A percentile compares a stretch with the other conserved stretches of the same genome.
Conservation (phyloP, 352 stramenopile genomes). For the Phytophthora rubi region DNA sequence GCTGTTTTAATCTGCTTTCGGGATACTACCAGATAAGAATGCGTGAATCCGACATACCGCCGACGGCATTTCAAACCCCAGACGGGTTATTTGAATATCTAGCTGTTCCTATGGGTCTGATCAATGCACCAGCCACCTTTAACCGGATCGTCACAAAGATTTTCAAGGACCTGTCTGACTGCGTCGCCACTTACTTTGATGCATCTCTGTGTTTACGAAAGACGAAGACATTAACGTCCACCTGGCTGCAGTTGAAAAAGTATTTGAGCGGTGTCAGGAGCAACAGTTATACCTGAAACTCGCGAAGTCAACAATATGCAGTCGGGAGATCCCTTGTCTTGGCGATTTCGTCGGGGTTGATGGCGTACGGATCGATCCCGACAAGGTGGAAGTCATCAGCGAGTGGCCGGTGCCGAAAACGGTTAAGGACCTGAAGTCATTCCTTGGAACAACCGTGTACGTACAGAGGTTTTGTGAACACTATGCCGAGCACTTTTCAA, state of each 20-base stretch:
- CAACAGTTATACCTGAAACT: slow-evolving; percentile 10
- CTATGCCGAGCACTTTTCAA: slow-evolving; percentile 4
- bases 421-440: slow-evolving; percentile 1
- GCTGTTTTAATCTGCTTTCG: slow-evolving; percentile 13
- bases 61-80: slow-evolving; percentile 8
- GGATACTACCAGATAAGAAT: slow-evolving; percentile 14
- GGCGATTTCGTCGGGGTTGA: slow-evolving; percentile 8
- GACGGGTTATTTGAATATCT: slow-evolving; percentile 3
- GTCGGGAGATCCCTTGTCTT: slow-evolving; percentile 7
- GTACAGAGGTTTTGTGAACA: neutral
- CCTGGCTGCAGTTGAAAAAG: neutral
- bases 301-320: slow-evolving; percentile 8
- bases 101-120: neutral
- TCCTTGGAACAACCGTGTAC: slow-evolving; percentile 4
- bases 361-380: slow-evolving; percentile 2
- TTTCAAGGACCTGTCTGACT: neutral
- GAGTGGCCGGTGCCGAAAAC: neutral
- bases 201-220: slow-evolving; percentile 2
- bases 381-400: slow-evolving; percentile 2
- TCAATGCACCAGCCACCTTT: slow-evolving; percentile 4
- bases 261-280: slow-evolving; percentile 1
- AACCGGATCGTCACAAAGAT: slow-evolving; percentile 1
- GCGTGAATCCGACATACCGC: slow-evolving; percentile 1
- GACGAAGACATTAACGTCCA: slow-evolving; percentile 1
- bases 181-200: slow-evolving; percentile 9